These are phyloP conservation scores for Eucalyptus albens DNA, from an alignment of 345 rosid genomes.

Conservation along the genomic window DNA sequence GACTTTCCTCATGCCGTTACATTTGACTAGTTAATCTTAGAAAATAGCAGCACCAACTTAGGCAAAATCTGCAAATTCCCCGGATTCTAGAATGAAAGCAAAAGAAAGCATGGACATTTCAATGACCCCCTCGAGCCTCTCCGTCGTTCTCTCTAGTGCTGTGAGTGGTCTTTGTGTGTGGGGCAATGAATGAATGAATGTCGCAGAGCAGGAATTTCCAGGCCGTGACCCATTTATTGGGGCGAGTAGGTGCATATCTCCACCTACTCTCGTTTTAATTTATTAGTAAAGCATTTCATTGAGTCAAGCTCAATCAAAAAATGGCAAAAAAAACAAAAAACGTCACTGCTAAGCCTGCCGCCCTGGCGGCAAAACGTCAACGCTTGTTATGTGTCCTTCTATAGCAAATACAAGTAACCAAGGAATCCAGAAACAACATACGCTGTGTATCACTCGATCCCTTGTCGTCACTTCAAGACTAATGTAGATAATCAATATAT, in stretches of 20 bases:
- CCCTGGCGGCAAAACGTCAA: background rate
- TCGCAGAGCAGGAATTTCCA: background rate
- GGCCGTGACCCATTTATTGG: background rate
- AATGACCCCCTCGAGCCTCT: background rate
- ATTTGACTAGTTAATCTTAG: background rate
- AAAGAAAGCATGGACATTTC: background rate
- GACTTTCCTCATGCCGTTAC: background rate
- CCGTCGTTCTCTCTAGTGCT: background rate
- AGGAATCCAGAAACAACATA: background rate
- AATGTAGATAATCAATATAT: background rate
- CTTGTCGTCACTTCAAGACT: background rate
- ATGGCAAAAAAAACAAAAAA: background rate
- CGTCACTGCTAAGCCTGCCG: background rate
- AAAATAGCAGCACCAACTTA: background rate
- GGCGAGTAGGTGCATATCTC: background rate
- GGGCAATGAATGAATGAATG: background rate
- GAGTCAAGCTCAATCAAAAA: background rate
- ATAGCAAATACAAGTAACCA: background rate
- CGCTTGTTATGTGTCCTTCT: background rate
- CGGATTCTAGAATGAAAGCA: background rate
- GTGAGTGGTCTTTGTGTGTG: background rate
- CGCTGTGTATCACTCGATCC: background rate
- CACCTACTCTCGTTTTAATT: background rate
- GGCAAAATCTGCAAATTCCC: background rate
- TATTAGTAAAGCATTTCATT: background rate